These are phyloP conservation scores for Posidonia oceanica DNA, from an alignment of 116 monocot genomes.

Conservation along the genomic window DNA sequence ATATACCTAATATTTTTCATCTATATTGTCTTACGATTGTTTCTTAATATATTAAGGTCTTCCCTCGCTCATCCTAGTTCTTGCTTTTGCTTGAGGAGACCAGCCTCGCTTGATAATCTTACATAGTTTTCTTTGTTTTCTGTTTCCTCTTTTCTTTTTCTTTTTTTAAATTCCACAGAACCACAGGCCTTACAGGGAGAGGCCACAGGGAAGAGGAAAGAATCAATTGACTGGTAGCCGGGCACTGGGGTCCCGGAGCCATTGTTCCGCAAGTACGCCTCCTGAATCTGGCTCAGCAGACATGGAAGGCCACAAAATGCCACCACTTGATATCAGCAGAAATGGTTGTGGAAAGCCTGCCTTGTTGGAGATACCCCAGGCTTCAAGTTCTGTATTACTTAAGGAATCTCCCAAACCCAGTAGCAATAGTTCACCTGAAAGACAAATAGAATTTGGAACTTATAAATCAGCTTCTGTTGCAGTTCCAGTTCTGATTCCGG, in stretches of 20 bases:
- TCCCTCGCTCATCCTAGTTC: no score
- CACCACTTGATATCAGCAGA: neutral
- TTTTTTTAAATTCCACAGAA: neutral
- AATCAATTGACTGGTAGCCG: neutral
- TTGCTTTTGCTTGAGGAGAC: neutral
- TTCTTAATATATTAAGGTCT: neutral
- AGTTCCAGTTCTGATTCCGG: neutral
- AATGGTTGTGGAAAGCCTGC: neutral
- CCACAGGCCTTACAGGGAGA: neutral
- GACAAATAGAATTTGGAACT: neutral
- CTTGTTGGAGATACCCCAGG: no score
- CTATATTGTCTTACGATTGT: neutral
- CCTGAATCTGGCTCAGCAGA: neutral
- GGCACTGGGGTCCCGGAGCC: no score
- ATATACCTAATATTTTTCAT: neutral
- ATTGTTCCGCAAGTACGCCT: no score
- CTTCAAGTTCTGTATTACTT: neutral
- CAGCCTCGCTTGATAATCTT: neutral
- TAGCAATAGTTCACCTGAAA: neutral
- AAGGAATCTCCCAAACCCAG: neutral
- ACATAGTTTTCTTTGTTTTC: neutral
- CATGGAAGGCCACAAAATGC: neutral
- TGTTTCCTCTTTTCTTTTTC: neutral
- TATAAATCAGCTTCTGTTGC: neutral
- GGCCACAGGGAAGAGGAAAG: neutral